Conservation (phyloP, 2,329 filamentous ascomycete species). For the Beauveria rudraprayagi region DNA sequence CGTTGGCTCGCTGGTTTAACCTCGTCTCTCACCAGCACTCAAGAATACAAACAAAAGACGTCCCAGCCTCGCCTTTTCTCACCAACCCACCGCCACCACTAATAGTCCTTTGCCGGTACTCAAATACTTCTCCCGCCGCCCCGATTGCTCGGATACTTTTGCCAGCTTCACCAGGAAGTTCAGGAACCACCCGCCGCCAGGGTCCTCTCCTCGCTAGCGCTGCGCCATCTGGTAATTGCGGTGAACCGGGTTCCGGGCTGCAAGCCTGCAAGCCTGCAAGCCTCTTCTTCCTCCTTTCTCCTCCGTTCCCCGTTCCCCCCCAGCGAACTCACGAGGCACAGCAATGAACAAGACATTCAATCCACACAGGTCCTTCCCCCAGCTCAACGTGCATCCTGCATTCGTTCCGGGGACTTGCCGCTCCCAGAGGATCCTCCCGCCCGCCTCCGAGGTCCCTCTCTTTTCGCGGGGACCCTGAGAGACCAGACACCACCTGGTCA, state of each 20-base stretch:
- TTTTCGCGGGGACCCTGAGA: conserved; percentile 5
- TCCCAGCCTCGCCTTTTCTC: no score
- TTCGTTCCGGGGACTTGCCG: not conserved
- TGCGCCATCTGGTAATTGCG: conserved; percentile 1
- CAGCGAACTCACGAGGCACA: not conserved
- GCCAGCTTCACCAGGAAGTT: not conserved
- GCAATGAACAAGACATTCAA: not conserved
- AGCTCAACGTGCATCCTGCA: conserved; percentile 8
- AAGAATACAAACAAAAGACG: no score
- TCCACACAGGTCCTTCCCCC: not conserved
- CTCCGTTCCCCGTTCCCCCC: not conserved
- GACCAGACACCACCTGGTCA: not conserved
- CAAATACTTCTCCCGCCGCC: no score
- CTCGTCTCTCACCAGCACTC: no score
- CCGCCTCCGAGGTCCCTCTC: not conserved
- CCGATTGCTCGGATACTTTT: not conserved
- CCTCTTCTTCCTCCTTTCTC: not conserved
- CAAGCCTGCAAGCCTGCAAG: not conserved
- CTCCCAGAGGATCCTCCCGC: not conserved
- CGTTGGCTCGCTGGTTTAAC: no score
- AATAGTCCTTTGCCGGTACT: no score
- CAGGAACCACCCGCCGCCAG: not conserved
- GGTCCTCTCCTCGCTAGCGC: not conserved
- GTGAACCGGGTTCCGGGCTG: conserved; percentile 7
- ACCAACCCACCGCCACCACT: no score